Evolutionary conservation across 495 filamentous ascomycete species (phyloP).

Genomic region (Aspergillus sclerotioniger): DNA sequence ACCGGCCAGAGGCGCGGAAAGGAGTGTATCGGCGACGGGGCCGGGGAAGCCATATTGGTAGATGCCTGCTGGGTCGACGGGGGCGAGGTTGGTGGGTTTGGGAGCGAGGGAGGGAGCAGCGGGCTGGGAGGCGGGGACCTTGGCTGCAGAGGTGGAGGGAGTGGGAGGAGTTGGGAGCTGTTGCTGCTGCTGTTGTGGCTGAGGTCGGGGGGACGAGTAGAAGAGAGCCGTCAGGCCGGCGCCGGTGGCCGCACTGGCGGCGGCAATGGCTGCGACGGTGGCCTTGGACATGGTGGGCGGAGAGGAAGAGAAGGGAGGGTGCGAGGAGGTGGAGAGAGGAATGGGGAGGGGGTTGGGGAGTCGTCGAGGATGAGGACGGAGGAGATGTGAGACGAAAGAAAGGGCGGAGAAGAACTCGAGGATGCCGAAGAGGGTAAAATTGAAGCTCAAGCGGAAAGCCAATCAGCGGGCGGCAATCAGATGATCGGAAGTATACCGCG

Average conservation of each 20-base stretch:
- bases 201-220: slow-evolving; percentile 56
- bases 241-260: slow-evolving; percentile 83
- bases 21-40: slow-evolving; percentile 77
- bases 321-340: background rate
- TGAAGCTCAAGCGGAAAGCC: background rate
- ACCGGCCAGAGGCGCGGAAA: slow-evolving; percentile 70
- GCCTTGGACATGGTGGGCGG: slow-evolving; percentile 68
- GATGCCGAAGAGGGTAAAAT: background rate
- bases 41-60: slow-evolving; percentile 98
- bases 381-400: background rate
- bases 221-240: slow-evolving; percentile 79
- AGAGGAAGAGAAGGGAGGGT: background rate
- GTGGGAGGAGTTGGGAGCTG: slow-evolving; percentile 34
- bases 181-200: slow-evolving; percentile 41
- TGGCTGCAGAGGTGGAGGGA: slow-evolving; percentile 2
- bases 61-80: slow-evolving; percentile 82
- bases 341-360: background rate
- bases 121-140: slow-evolving; percentile 28
- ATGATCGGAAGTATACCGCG: slow-evolving; percentile 1
- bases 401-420: background rate
- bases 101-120: slow-evolving; percentile 37
- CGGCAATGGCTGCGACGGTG: slow-evolving; percentile 84
- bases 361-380: background rate
- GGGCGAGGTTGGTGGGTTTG: slow-evolving; percentile 38
- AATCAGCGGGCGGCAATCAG: background rate